These are phyloP conservation scores for Pichia sp. DNA, from an alignment of 1,139 yeast species.

Conservation along the genomic window DNA sequence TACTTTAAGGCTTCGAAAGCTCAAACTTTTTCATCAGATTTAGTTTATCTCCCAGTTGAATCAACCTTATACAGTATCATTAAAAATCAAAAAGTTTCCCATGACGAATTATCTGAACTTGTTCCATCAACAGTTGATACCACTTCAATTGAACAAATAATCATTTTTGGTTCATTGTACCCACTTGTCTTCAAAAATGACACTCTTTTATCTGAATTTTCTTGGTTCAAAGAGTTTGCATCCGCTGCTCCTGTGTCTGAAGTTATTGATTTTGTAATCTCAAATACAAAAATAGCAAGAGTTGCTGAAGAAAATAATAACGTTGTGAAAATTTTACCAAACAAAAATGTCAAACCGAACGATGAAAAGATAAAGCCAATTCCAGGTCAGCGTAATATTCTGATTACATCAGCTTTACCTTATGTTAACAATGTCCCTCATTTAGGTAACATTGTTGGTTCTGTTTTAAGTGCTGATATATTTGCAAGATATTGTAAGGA, in stretches of 20 bases:
- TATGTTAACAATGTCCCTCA: slow-evolving; percentile 98
- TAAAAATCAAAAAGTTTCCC: slow-evolving; percentile 18
- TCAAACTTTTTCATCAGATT: slow-evolving; percentile 10
- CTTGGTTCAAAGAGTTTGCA: slow-evolving; percentile 41
- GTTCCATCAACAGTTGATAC: slow-evolving; percentile 16
- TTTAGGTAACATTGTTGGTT: slow-evolving; percentile 92
- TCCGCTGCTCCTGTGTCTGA: slow-evolving; percentile 32
- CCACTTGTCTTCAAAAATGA: slow-evolving; percentile 30
- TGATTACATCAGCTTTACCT: slow-evolving; percentile 93
- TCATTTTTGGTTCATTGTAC: slow-evolving; percentile 39
- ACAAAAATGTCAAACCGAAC: slow-evolving; percentile 36
- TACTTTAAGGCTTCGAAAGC: slow-evolving; percentile 39
- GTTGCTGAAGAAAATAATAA: slow-evolving; percentile 46
- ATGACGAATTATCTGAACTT: slow-evolving; percentile 5
- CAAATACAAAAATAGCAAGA: slow-evolving; percentile 39
- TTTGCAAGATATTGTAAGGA: slow-evolving; percentile 85
- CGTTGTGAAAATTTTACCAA: slow-evolving; percentile 35
- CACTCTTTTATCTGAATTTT: slow-evolving; percentile 4
- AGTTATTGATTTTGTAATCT: slow-evolving; percentile 35
- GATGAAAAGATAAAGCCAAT: slow-evolving; percentile 20
- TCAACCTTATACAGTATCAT: slow-evolving; percentile 22
- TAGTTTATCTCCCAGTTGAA: slow-evolving; percentile 16
- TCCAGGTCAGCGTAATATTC: slow-evolving; percentile 55
- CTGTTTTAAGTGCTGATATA: slow-evolving; percentile 91
- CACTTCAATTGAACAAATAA: slow-evolving; percentile 36